Evolutionary conservation across 352 stramenopile genomes (phyloP).

Genomic region (Phytophthora aleatoria): DNA sequence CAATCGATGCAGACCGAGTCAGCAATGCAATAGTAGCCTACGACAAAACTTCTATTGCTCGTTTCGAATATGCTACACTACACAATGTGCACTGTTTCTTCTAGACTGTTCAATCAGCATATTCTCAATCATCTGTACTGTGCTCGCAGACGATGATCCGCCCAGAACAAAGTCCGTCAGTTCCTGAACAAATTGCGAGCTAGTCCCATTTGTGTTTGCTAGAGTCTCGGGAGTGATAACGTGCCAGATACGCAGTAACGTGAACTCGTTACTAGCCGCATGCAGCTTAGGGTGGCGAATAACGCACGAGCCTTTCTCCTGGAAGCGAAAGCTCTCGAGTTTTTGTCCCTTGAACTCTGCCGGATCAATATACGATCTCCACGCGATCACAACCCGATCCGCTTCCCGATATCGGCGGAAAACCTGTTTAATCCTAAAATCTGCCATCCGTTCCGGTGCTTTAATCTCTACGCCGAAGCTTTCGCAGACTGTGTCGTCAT

Average conservation of each 20-base stretch:
- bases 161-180: conserved; percentile 53
- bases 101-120: conserved; percentile 42
- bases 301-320: conserved; percentile 67
- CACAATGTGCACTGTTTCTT: conserved; percentile 15
- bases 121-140: conserved; percentile 64
- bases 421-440: conserved; percentile 69
- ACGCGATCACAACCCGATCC: conserved; percentile 68
- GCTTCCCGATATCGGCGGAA: conserved; percentile 62
- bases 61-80: conserved; percentile 12
- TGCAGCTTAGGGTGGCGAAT: conserved; percentile 43
- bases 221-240: conserved; percentile 48
- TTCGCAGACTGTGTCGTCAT: conserved; percentile 63
- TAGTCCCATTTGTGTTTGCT: conserved; percentile 21
- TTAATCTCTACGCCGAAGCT: conserved; percentile 64
- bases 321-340: conserved; percentile 54
- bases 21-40: neutral
- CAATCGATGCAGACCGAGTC: conserved; percentile 7
- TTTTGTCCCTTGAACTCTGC: conserved; percentile 55
- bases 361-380: conserved; percentile 62
- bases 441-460: conserved; percentile 45
- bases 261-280: conserved; percentile 25
- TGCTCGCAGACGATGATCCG: conserved; percentile 38
- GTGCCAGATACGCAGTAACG: conserved; percentile 51
- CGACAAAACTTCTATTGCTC: neutral
- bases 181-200: conserved; percentile 35